Evolutionary conservation across 2,329 filamentous ascomycete species (phyloP).

Genomic region (Alternaria ethzedia): DNA sequence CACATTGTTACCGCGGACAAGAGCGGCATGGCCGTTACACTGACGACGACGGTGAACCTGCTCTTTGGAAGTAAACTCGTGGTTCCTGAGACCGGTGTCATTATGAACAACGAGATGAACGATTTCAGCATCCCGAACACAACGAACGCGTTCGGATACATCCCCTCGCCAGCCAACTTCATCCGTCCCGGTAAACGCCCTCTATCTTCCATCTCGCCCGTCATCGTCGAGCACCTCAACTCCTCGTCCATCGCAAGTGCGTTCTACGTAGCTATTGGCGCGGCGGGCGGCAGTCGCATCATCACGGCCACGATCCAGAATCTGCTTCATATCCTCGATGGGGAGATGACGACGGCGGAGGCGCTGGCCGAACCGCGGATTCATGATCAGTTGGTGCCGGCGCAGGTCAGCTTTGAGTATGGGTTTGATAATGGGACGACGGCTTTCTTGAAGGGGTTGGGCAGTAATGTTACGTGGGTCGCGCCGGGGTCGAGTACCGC

Average conservation of each 20-base stretch:
- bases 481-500: conserved; percentile 69
- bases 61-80: conserved; percentile 82
- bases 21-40: conserved; percentile 75
- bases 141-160: conserved; percentile 83
- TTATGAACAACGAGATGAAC: conserved; percentile 65
- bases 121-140: conserved; percentile 79
- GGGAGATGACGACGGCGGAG: conserved; percentile 63
- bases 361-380: conserved; percentile 72
- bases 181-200: conserved; percentile 82
- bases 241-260: conserved; percentile 50
- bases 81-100: conserved; percentile 81
- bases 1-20: conserved; percentile 76
- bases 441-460: conserved; percentile 66
- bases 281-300: conserved; percentile 83
- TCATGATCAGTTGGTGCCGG: conserved; percentile 83
- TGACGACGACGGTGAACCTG: conserved; percentile 88
- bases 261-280: conserved; percentile 73
- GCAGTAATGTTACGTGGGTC: conserved; percentile 76
- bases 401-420: conserved; percentile 71
- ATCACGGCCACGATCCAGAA: conserved; percentile 80
- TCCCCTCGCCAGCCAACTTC: conserved; percentile 80
- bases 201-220: conserved; percentile 79
- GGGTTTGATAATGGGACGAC: conserved; percentile 70
- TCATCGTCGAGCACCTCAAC: conserved; percentile 72
- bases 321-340: conserved; percentile 74